These are phyloP conservation scores for Cymbopogon flexuosus DNA, from an alignment of 202 grass and related monocot genomes.

Conservation along the genomic window DNA sequence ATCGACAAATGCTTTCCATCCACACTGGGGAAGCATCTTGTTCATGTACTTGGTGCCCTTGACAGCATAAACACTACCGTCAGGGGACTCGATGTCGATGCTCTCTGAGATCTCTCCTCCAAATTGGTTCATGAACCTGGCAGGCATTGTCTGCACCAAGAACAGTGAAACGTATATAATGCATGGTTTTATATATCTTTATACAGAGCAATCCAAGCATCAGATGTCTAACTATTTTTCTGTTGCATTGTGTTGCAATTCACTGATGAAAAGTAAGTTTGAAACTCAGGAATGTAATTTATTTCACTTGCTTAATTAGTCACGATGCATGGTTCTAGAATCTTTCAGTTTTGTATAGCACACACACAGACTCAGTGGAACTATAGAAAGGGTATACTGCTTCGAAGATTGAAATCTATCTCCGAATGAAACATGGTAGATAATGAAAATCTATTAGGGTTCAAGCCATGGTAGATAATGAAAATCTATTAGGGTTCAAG, in stretches of 20 bases:
- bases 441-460: background rate
- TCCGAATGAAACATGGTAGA: background rate
- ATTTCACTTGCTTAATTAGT: background rate
- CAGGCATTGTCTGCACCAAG: background rate
- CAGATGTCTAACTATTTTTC: background rate
- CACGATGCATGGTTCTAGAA: background rate
- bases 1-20: conserved; percentile 42
- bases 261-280: background rate
- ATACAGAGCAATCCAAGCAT: background rate
- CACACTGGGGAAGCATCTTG: conserved; percentile 12
- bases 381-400: background rate
- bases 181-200: background rate
- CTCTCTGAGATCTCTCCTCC: background rate
- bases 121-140: background rate
- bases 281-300: background rate
- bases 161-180: background rate
- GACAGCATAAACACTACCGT: conserved; percentile 15
- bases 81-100: background rate
- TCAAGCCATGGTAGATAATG: background rate
- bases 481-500: background rate
- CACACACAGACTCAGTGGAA: background rate
- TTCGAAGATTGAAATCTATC: background rate
- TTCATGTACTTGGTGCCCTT: background rate
- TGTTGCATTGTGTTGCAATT: background rate
- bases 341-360: background rate